Percentiles rank a stretch among this genome's conserved stretches.
Conservation (phyloP, 352 stramenopile genomes). For the Phytophthora rubi region DNA sequence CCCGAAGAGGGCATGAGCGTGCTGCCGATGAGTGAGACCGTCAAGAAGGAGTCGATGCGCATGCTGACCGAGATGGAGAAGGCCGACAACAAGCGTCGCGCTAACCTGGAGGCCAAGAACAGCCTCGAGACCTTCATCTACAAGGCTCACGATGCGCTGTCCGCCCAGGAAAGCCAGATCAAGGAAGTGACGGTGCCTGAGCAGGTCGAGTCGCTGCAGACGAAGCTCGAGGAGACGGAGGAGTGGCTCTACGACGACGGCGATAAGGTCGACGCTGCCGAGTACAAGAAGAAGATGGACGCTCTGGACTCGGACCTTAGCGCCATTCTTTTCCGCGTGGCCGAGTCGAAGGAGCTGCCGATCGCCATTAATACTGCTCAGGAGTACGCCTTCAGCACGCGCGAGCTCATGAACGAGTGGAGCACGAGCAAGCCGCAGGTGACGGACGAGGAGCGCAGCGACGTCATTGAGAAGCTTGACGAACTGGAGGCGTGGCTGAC, state of each 20-base stretch:
- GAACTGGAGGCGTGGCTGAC: slow-evolving; percentile 87
- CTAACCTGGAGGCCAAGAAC: slow-evolving; percentile 90
- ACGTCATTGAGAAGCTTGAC: slow-evolving; percentile 88
- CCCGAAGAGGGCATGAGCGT: slow-evolving; percentile 51
- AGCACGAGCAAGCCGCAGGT: slow-evolving; percentile 77
- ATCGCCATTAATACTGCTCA: slow-evolving; percentile 76
- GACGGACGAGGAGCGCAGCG: slow-evolving; percentile 90
- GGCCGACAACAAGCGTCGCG: slow-evolving; percentile 70
- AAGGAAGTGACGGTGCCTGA: slow-evolving; percentile 85
- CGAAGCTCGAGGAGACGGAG: slow-evolving; percentile 82
- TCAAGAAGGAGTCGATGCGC: slow-evolving; percentile 73
- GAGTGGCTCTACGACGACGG: slow-evolving; percentile 95
- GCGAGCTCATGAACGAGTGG: slow-evolving; percentile 72
- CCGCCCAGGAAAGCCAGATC: slow-evolving; percentile 72
- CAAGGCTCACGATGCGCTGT: slow-evolving; percentile 89
- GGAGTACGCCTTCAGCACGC: slow-evolving; percentile 69
- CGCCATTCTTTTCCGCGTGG: slow-evolving; percentile 90
- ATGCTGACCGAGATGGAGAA: slow-evolving; percentile 75
- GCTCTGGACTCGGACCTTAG: slow-evolving; percentile 82
- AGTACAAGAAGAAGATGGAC: slow-evolving; percentile 89
- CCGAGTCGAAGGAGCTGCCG: slow-evolving; percentile 86
- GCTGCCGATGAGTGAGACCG: slow-evolving; percentile 62
- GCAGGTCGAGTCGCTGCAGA: slow-evolving; percentile 82
- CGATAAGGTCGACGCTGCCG: slow-evolving; percentile 83
- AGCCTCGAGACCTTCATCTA: slow-evolving; percentile 95